Evolutionary conservation across 2,329 filamentous ascomycete species (phyloP).

Genomic region (Aspergillus sp.): DNA sequence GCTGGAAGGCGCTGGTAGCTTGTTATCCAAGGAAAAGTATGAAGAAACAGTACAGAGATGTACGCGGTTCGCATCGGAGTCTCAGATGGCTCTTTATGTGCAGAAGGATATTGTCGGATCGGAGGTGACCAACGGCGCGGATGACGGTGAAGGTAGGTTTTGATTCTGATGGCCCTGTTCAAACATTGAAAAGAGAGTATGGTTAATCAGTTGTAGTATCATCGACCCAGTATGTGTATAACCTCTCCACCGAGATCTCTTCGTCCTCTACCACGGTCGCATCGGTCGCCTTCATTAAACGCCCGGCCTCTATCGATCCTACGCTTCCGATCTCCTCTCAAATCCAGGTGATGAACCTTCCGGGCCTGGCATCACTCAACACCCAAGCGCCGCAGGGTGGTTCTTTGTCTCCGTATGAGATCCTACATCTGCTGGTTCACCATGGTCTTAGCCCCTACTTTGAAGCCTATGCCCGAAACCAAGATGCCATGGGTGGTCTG

Average conservation of each 20-base stretch:
- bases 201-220: slow-evolving; percentile 21
- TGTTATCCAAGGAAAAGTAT: slow-evolving; percentile 71
- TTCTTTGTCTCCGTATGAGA: slow-evolving; percentile 81
- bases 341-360: slow-evolving; percentile 89
- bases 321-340: slow-evolving; percentile 79
- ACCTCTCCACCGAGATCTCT: slow-evolving; percentile 76
- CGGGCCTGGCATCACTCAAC: slow-evolving; percentile 72
- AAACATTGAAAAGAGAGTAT: not conserved
- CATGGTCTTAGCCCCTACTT: slow-evolving; percentile 93
- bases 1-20: slow-evolving; percentile 75
- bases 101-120: slow-evolving; percentile 69
- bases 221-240: slow-evolving; percentile 65
- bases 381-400: slow-evolving; percentile 69
- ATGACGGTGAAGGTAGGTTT: slow-evolving; percentile 42
- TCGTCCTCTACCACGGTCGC: slow-evolving; percentile 73
- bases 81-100: slow-evolving; percentile 84
- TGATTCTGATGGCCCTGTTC: not conserved
- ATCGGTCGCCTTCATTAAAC: slow-evolving; percentile 87
- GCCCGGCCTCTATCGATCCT: slow-evolving; percentile 82
- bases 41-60: slow-evolving; percentile 84
- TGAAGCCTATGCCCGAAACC: slow-evolving; percentile 87
- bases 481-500: slow-evolving; percentile 64
- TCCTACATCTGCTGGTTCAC: slow-evolving; percentile 87
- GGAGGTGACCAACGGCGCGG: slow-evolving; percentile 45
- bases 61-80: slow-evolving; percentile 82